Evolutionary conservation across 2,329 filamentous ascomycete genomes (phyloP), one percentile per base, ranked within the genome.

Genomic region (Ilyonectria sp.): DNA sequence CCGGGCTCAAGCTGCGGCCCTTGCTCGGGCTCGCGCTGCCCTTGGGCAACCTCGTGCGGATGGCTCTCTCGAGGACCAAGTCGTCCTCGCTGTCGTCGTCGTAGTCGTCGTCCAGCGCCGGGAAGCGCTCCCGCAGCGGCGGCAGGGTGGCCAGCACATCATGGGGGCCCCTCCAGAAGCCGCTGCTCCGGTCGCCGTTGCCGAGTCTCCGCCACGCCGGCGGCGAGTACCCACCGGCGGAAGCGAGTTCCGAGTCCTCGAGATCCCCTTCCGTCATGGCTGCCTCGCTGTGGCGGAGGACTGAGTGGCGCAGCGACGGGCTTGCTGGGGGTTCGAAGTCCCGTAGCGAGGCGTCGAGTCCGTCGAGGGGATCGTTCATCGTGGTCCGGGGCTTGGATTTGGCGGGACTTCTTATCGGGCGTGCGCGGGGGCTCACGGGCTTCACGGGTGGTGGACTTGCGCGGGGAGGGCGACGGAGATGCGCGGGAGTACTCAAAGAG

Each of bases 161-260:
- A 74, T 90, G 86, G 67, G 77, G 77, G n/a, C 76, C 73, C 73
- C 87, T 86, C 86, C 91, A 91, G 77, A 91, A 90, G 70, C 87
- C 87, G 75, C 83, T 87, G 78, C 84, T 88, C 76, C 85, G 84
- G 71, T 85, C 84, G 74, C 87, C 88, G 84, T 89, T 89, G 82
- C 83, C 85, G 79, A 89, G 86, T 71, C 87, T 86, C 76, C 86
- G 84, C 88, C 88, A 90, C 54, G 88, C 88, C 70, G 88, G 88
- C 63, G 88, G 88, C 75, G 86, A 89, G 82, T 87, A 90, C 69
- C 87, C 87, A 84, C 86, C 86, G 75, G 71, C 83, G 77, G 87
- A 89, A 75, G 70, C 81, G 73, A 71, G 77, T 72, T 83, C 86
- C 80, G 80, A 82, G 47, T 82, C 85, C 81, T 83, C 84, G 79